phyloP scores from a whole-genome alignment of 495 filamentous ascomycete species.

The Jackrogersella minutella region DNA sequence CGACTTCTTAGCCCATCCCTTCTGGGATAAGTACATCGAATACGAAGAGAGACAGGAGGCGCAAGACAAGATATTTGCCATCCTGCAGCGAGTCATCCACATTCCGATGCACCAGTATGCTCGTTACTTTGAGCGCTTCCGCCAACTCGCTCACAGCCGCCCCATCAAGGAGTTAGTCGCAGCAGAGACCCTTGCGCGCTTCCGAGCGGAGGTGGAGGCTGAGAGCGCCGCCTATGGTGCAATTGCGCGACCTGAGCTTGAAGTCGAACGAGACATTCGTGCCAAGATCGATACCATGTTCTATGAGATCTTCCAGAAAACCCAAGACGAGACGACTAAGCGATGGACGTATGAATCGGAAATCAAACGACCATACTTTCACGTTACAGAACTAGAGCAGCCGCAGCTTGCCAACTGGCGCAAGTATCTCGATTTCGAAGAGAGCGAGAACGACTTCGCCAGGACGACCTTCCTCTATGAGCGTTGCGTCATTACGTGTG shows the following conservation, averaged over 20 bases:
- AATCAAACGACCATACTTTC: constrained; percentile 97
- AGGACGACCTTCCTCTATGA: constrained; percentile 89
- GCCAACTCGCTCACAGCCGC: constrained; percentile 74
- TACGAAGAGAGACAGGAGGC: constrained; percentile 92
- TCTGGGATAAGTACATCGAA: constrained; percentile 99
- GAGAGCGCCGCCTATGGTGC: constrained; percentile 56
- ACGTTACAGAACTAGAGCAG: constrained; percentile 91
- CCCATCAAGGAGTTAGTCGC: constrained; percentile 78
- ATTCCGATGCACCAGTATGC: constrained; percentile 98
- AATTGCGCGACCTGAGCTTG: constrained; percentile 67
- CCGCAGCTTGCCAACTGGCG: constrained; percentile 90
- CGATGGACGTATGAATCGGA: constrained; percentile 95
- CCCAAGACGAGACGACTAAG: constrained; percentile 89
- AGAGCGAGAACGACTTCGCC: constrained; percentile 78
- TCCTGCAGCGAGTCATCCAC: constrained; percentile 84
- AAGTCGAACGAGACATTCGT: constrained; percentile 85
- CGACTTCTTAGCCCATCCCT: constrained; percentile 92
- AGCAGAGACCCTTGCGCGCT: constrained; percentile 70
- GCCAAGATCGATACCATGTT: constrained; percentile 80
- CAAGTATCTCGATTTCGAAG: constrained; percentile 97
- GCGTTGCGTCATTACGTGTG: constrained; percentile 88
- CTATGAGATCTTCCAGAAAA: constrained; percentile 80
- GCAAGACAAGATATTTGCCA: constrained; percentile 83
- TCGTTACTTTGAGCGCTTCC: constrained; percentile 92
- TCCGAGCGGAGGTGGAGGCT: constrained; percentile 73